Conservation (phyloP, 1,284 basidiomycete genomes). For the Grifola frondosa region DNA sequence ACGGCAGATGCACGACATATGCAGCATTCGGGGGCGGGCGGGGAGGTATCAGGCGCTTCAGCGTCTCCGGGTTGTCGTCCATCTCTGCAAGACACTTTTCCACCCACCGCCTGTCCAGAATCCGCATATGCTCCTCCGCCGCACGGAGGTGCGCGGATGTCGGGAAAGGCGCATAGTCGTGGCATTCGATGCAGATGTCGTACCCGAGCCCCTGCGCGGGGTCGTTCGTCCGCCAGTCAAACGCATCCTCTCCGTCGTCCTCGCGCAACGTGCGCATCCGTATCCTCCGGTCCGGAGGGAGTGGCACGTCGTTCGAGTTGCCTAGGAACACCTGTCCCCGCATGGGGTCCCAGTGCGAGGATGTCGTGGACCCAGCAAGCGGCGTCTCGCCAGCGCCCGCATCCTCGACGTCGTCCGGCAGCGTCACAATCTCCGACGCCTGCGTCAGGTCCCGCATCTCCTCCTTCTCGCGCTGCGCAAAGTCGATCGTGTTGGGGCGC, state of each 20-base stretch:
- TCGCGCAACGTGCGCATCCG: slow-evolving; percentile 24
- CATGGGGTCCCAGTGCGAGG: slow-evolving; percentile 50
- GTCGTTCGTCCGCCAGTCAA: slow-evolving; percentile 58
- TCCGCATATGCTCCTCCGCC: slow-evolving; percentile 68
- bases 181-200: slow-evolving; percentile 85
- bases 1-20: slow-evolving; percentile 70
- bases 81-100: slow-evolving; percentile 37
- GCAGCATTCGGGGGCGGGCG: slow-evolving; percentile 70
- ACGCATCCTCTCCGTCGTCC: slow-evolving; percentile 42
- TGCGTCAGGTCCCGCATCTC: slow-evolving; percentile 89
- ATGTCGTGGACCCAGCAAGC: slow-evolving; percentile 37
- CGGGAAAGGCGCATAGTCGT: slow-evolving; percentile 74
- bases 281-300: slow-evolving; percentile 30
- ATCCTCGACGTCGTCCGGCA: slow-evolving; percentile 11
- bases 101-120: slow-evolving; percentile 62
- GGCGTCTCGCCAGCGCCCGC: slow-evolving; percentile 6
- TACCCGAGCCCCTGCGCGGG: slow-evolving; percentile 63
- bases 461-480: slow-evolving; percentile 78
- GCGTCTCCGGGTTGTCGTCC: slow-evolving; percentile 29
- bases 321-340: slow-evolving; percentile 73
- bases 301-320: slow-evolving; percentile 76
- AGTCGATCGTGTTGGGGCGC: slow-evolving; percentile 64
- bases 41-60: slow-evolving; percentile 43
- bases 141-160: slow-evolving; percentile 58
- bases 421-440: slow-evolving; percentile 62